These are phyloP conservation scores for Candolleomyces aberdarensis DNA, from an alignment of 768 basidiomycete species.

Conservation along the genomic window DNA sequence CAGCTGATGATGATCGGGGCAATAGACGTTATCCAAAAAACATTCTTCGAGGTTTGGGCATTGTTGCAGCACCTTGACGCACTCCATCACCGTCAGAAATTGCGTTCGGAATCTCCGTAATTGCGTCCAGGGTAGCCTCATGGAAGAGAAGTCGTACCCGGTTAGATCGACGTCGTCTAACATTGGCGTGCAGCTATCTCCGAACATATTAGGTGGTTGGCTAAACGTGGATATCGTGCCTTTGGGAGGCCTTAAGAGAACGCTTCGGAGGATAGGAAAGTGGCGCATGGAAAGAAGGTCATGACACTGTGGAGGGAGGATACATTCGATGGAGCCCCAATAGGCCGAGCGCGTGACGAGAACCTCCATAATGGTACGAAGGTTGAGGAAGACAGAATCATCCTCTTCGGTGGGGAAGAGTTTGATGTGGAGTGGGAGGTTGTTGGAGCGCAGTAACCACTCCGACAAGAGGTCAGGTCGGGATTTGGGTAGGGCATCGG, in stretches of 20 bases:
- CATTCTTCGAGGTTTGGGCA: conserved; percentile 19
- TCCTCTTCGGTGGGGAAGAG: conserved; percentile 18
- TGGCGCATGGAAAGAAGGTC: conserved; percentile 15
- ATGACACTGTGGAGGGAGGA: conserved; percentile 21
- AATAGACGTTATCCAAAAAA: conserved; percentile 20
- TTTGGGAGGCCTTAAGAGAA: conserved; percentile 15
- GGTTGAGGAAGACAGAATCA: conserved; percentile 14
- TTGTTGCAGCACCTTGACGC: conserved; percentile 16
- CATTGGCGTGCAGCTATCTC: conserved; percentile 11
- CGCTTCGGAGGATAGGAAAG: conserved; percentile 17
- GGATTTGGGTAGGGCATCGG: not conserved
- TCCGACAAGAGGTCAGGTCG: conserved; percentile 12
- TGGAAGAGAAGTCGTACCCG: conserved; percentile 21
- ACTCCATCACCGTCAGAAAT: conserved; percentile 20
- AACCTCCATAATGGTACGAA: conserved; percentile 17
- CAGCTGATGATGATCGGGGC: conserved; percentile 6
- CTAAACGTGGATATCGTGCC: conserved; percentile 23
- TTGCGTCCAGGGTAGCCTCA: conserved; percentile 20
- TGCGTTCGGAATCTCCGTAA: conserved; percentile 19
- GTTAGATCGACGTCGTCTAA: conserved; percentile 19
- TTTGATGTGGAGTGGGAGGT: conserved; percentile 21
- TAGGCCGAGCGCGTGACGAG: conserved; percentile 17
- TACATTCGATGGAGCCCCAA: conserved; percentile 20
- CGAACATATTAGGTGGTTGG: conserved; percentile 21
- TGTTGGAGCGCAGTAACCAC: conserved; percentile 12